Evolutionary conservation across 1,284 basidiomycete genomes (phyloP), one percentile per base, ranked within the genome.

Genomic region (Rhodotorula sp.): DNA sequence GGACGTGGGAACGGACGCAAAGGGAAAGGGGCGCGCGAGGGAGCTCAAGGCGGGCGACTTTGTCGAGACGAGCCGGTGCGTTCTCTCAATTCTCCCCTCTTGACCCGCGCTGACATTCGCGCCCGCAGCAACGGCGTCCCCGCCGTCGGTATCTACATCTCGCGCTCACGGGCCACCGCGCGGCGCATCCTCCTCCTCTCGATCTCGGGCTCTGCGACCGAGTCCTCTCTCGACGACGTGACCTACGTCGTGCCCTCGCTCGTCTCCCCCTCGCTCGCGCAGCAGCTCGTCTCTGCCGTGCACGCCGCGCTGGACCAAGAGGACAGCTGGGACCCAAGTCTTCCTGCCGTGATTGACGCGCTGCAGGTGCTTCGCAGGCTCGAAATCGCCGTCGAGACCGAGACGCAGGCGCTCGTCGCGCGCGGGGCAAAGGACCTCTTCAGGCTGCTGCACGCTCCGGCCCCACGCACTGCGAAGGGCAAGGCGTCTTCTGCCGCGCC

Each of bases 191-290:
- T 81, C 19, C 34, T 81, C 17, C 77, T 83, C 19, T 75, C 76
- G 29, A 37, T 75, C 0, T 72, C 75, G 15, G 82, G 82, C 17
- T 80, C 80, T 58, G 75, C 80, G 44, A 80, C 80, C 75, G 82
- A 81, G 7, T 70, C 80, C 13, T 72, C 75, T 10, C 29, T 75
- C 5, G 78, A 80, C 58, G 81, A 83, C 73, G 77, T 83, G 17
- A 81, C 81, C 71, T 83, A 79, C 69, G 73, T 80, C 69, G 78
- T 83, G 72, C 82, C 82, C 0, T 53, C 73, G 0, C 78, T 79
- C 2, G 70, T 82, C 27, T 67, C 81, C 8, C 69, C 78, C 0
- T 50, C 79, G 2, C 70, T 74, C 25, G 63, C 72, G 27, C 48
- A 36, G 34, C 46, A 29, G 25, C 22, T 61, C 29, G 48, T 39